These are phyloP conservation scores for Fusarium denticulatum DNA, from an alignment of 2,329 filamentous ascomycete genomes.

Conservation along the genomic window DNA sequence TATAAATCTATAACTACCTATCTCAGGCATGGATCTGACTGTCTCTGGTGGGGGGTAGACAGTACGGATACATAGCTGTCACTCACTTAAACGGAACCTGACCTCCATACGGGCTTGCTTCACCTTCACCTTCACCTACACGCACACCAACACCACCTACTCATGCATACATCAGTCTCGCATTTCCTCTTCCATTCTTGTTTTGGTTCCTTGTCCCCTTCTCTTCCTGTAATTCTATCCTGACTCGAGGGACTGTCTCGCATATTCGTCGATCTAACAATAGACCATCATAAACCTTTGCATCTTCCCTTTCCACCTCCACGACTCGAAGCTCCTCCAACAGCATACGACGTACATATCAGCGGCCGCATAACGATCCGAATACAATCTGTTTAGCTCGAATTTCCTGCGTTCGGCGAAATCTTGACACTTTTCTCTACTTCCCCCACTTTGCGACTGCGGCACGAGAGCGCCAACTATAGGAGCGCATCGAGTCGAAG, in stretches of 20 bases:
- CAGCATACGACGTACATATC: conserved; percentile 8
- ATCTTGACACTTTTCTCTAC: neutral
- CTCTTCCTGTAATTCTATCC: neutral
- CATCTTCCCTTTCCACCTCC: neutral
- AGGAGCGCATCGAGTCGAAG: conserved; percentile 3
- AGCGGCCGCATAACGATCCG: conserved; percentile 12
- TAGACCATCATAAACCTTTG: conserved; percentile 19
- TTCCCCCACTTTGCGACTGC: neutral
- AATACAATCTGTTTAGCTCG: neutral
- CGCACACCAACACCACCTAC: neutral
- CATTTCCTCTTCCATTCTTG: conserved; percentile 9
- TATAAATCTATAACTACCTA: neutral
- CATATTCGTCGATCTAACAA: conserved; percentile 5
- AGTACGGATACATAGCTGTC: neutral
- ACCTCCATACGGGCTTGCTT: conserved; percentile 19
- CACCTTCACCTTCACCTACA: neutral
- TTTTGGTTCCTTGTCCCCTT: conserved; percentile 12
- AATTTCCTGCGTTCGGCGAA: neutral
- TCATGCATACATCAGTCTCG: conserved; percentile 20
- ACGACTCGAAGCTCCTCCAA: conserved; percentile 5
- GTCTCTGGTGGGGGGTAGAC: conserved; percentile 14
- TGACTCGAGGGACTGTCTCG: conserved; percentile 1
- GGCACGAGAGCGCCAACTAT: conserved; percentile 6
- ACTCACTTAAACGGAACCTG: conserved; percentile 15
- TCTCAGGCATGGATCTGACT: neutral